These are phyloP conservation scores for Schwanniomyces yamadae DNA, from an alignment of 805 yeast species.

Conservation along the genomic window DNA sequence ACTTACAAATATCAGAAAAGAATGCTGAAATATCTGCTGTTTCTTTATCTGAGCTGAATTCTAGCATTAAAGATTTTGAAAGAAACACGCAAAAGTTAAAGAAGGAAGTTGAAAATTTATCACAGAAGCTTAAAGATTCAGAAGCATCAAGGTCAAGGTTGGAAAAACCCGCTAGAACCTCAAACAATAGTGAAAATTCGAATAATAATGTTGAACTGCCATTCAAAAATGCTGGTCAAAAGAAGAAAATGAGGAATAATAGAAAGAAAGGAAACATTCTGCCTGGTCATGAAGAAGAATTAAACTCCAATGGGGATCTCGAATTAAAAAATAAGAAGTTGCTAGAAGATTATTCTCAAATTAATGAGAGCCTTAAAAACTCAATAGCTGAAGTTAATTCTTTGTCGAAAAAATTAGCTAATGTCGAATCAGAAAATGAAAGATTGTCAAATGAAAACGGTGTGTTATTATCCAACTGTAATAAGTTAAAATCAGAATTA, in stretches of 20 bases:
- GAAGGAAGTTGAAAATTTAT: too few relatives aligned
- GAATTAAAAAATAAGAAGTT: conserved; percentile 7
- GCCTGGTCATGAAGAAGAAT: background rate
- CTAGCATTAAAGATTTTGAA: too few relatives aligned
- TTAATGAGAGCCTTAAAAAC: background rate
- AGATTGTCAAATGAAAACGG: conserved; percentile 10
- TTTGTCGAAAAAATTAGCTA: conserved; percentile 9
- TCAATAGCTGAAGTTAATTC: background rate
- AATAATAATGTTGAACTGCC: too few relatives aligned
- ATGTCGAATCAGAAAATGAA: conserved; percentile 17
- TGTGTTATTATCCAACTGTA: conserved; percentile 16
- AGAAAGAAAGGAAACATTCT: conserved; percentile 16
- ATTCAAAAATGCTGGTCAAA: too few relatives aligned
- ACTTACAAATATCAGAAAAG: conserved; percentile 1
- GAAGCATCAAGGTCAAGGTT: too few relatives aligned
- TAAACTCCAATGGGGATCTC: conserved; percentile 6
- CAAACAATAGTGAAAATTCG: too few relatives aligned
- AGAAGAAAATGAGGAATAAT: conserved; percentile 25
- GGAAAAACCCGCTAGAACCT: too few relatives aligned
- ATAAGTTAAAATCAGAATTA: conserved; percentile 26
- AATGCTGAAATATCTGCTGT: background rate
- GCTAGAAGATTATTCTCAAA: conserved; percentile 3
- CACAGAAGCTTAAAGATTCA: too few relatives aligned
- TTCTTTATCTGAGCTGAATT: too few relatives aligned
- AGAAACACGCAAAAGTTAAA: too few relatives aligned